Percentiles rank a stretch among this genome's conserved stretches.
These are phyloP conservation scores for Benincasa hispida DNA, from an alignment of 306 rosid species.

Conservation along the genomic window DNA sequence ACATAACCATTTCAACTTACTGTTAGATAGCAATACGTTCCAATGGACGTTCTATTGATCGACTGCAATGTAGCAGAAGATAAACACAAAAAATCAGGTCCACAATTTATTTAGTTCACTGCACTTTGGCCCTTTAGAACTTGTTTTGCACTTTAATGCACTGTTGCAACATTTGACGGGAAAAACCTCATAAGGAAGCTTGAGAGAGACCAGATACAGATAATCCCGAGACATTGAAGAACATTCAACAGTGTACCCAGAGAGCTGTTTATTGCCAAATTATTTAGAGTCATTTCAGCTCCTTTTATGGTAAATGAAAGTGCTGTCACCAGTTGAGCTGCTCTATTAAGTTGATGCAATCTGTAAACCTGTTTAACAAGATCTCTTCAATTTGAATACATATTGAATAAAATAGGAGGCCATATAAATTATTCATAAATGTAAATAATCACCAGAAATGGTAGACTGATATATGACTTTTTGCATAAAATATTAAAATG, in stretches of 20 bases:
- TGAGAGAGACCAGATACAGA: slow-evolving; percentile 95
- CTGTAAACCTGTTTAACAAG: slow-evolving; percentile 63
- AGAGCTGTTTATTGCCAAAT: slow-evolving; percentile 84
- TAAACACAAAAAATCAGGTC: background rate
- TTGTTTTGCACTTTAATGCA: slow-evolving; percentile 16
- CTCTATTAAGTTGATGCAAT: slow-evolving; percentile 90
- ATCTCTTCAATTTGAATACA: background rate
- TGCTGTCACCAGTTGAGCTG: slow-evolving; percentile 96
- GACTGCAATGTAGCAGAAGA: background rate
- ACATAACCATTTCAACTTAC: background rate
- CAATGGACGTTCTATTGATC: background rate
- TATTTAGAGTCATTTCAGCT: slow-evolving; percentile 83
- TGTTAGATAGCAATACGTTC: background rate
- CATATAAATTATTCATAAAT: background rate
- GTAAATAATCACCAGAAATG: too few relatives aligned
- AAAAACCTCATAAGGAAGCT: slow-evolving; percentile 80
- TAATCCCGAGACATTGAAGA: slow-evolving; percentile 80
- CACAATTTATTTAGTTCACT: background rate
- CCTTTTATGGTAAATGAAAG: slow-evolving; percentile 88
- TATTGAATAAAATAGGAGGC: background rate
- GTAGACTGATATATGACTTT: background rate
- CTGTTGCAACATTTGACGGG: slow-evolving; percentile 31
- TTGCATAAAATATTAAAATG: background rate
- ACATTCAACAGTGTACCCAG: slow-evolving; percentile 76
- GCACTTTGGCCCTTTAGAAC: background rate